Conservation (phyloP, 306 rosid species). For the Castanopsis chinensis region DNA sequence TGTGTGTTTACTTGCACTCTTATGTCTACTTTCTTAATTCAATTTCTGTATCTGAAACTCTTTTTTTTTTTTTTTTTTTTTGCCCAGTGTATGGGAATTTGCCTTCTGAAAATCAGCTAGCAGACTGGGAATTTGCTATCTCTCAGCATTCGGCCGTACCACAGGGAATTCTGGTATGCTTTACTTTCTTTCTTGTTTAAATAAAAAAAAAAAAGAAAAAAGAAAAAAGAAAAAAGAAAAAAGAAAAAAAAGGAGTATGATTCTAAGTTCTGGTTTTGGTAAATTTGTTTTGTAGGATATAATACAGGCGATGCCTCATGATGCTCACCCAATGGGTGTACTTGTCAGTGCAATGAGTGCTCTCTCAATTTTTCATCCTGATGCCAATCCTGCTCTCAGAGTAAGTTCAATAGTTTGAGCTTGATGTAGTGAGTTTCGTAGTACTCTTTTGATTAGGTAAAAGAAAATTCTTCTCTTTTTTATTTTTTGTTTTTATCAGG, state of each 20-base stretch:
- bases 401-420: conserved; percentile 38
- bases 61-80: not conserved
- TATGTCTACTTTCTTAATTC: not conserved
- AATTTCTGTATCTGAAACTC: not conserved
- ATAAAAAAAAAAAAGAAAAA: too few species aligned
- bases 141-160: conserved; percentile 93
- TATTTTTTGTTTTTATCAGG: not conserved
- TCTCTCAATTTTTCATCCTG: conserved; percentile 81
- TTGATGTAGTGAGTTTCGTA: conserved; percentile 2
- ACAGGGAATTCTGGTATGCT: conserved; percentile 76
- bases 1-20: not conserved
- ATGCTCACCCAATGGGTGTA: conserved; percentile 97
- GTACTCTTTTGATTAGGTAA: conserved; percentile 4
- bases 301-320: conserved; percentile 91
- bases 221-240: too few species aligned
- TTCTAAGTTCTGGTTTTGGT: not conserved
- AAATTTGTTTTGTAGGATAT: conserved; percentile 59
- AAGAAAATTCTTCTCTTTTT: too few species aligned
- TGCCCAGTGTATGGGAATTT: conserved; percentile 80
- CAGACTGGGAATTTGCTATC: conserved; percentile 77
- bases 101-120: conserved; percentile 69
- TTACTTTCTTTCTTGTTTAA: not conserved
- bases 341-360: conserved; percentile 85
- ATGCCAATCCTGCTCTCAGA: conserved; percentile 85
- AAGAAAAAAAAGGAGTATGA: not conserved